These are phyloP conservation scores for Monoraphidium neglectum DNA, from an alignment of 139 green algal species.

Conservation along the genomic window DNA sequence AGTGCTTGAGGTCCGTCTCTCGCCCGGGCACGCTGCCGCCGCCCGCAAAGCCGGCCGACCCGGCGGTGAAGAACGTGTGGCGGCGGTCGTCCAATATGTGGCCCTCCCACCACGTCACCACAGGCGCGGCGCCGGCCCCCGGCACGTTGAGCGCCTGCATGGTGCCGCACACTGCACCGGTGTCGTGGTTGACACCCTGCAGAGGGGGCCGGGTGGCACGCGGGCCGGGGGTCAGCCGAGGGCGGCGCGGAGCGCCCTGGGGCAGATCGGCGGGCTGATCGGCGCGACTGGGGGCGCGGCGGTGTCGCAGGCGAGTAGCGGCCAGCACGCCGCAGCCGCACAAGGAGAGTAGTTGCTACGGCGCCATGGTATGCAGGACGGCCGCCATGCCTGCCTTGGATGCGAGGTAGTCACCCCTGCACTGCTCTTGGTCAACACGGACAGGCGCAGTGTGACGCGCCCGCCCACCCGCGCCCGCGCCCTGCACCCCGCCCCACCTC, in stretches of 20 bases:
- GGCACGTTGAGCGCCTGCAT: slow-evolving; percentile 67
- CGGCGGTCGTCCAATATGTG: slow-evolving; percentile 77
- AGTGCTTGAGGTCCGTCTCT: slow-evolving; percentile 58
- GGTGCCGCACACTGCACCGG: slow-evolving; percentile 51
- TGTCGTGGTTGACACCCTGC: slow-evolving; percentile 42
- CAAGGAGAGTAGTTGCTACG: neutral
- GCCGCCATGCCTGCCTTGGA: neutral
- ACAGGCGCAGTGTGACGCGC: neutral
- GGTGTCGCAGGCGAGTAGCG: too few relatives aligned
- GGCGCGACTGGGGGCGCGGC: neutral
- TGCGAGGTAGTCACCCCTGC: neutral
- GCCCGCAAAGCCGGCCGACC: slow-evolving; percentile 42
- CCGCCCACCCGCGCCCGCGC: neutral
- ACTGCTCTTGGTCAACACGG: neutral
- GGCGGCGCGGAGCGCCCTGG: too few relatives aligned
- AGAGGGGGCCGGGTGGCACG: slow-evolving; percentile 3
- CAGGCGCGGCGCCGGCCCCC: slow-evolving; percentile 14
- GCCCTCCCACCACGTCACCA: slow-evolving; percentile 75
- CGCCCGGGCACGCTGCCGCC: slow-evolving; percentile 25
- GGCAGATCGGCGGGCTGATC: neutral
- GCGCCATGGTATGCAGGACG: neutral
- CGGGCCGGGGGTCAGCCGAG: neutral
- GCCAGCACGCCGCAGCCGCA: neutral
- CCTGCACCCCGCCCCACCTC: neutral
- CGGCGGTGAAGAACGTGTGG: slow-evolving; percentile 66